phyloP scores from a whole-genome alignment of 2,329 filamentous ascomycete genomes.

The Emydomyces testavorans region DNA sequence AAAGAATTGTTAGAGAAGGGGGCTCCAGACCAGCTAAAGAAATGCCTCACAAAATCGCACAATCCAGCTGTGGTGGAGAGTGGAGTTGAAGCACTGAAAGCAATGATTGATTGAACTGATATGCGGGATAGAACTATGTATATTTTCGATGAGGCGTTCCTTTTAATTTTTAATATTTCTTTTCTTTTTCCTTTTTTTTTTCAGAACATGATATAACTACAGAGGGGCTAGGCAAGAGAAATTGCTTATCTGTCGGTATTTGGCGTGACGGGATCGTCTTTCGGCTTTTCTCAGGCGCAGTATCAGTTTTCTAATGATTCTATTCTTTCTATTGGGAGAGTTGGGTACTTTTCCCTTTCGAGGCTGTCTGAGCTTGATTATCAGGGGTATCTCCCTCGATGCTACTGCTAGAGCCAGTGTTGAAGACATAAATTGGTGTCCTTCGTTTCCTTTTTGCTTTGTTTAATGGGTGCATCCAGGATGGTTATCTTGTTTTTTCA shows the following conservation, averaged over 20 bases:
- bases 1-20: slow-evolving; percentile 50
- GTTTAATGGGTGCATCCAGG: too few species aligned
- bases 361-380: not conserved
- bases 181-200: not conserved
- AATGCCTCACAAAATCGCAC: slow-evolving; percentile 56
- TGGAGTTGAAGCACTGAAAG: slow-evolving; percentile 61
- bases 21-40: slow-evolving; percentile 57
- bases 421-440: too few species aligned
- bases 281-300: not conserved
- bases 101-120: slow-evolving; percentile 1
- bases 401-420: too few species aligned
- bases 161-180: not conserved
- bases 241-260: not conserved
- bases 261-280: not conserved
- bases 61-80: slow-evolving; percentile 59
- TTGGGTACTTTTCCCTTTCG: too few species aligned
- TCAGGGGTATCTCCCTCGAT: too few species aligned
- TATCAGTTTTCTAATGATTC: not conserved
- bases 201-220: slow-evolving; percentile 4
- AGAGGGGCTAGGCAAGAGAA: not conserved
- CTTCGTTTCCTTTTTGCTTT: too few species aligned
- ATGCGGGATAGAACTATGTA: not conserved
- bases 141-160: not conserved
- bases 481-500: too few species aligned
- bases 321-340: not conserved